Percentiles rank a stretch among this genome's conserved stretches.
Evolutionary conservation across 805 yeast genomes (phyloP).

Genomic region (Kodamaea neixiangensis): DNA sequence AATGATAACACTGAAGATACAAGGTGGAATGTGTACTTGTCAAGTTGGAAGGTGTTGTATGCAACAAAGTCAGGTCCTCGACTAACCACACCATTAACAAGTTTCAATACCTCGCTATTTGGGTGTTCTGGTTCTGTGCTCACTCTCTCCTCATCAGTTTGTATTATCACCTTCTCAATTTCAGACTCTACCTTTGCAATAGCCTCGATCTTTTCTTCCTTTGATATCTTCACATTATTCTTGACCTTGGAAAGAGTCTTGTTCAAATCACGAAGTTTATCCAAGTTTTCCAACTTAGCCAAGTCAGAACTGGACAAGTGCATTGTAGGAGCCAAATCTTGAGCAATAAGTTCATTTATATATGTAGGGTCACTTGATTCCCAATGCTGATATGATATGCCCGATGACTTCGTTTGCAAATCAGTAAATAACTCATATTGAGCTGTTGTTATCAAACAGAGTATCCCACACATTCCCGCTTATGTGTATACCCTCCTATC

Average conservation of each 20-base stretch:
- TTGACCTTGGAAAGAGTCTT: constrained; percentile 23
- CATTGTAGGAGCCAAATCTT: background rate
- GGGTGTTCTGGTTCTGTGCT: background rate
- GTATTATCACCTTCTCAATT: background rate
- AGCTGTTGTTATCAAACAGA: constrained; percentile 24
- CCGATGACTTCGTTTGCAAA: background rate
- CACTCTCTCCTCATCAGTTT: constrained; percentile 40
- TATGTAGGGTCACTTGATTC: background rate
- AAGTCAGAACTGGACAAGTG: constrained; percentile 17
- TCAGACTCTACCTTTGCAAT: constrained; percentile 9
- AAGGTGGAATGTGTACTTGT: constrained; percentile 27
- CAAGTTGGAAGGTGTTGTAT: constrained; percentile 15
- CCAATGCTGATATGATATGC: background rate
- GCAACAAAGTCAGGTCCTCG: constrained; percentile 65
- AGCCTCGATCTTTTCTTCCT: constrained; percentile 13
- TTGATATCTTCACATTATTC: constrained; percentile 29
- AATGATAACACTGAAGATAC: constrained; percentile 79
- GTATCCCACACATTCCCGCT: constrained; percentile 57
- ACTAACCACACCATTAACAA: constrained; percentile 10
- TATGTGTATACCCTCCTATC: no score
- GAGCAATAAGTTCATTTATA: background rate
- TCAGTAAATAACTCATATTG: background rate
- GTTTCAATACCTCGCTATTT: background rate
- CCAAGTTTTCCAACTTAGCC: constrained; percentile 30
- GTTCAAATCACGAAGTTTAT: constrained; percentile 28